Evolutionary conservation across 139 green algal species (phyloP), one percentile per base, ranked within the genome.

Genomic region (Ulvella scutata): DNA sequence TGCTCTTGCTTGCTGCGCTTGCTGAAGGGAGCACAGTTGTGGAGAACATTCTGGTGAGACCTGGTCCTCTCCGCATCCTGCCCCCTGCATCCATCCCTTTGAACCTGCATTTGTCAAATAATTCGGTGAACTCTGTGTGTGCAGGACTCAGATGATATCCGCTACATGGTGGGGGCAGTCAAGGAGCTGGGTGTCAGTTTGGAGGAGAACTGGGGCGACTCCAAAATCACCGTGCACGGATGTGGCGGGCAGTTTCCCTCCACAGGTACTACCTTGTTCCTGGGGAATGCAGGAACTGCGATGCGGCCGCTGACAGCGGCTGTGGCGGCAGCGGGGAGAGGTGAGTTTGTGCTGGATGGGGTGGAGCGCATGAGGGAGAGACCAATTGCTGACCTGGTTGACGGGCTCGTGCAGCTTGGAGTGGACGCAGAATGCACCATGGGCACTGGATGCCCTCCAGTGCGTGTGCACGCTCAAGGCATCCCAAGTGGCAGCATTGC

Each of bases 201-300:
- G 21, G 83, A 91, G 60, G 91, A 96, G 80, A 81, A 93, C 60
- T 92, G 92, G 85, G 86, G 76, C 28, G 76, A 87, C 40, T 72
- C 79, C 4, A 75, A 86, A 37, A 88, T 92, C 72, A 76, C 89
- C 4, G 88, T 96, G 35, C 62, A 84, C 61, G 85, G 74, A 43
- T 61, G 35, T 29, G 38, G 31, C 6, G 73, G 40, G 3, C 3
- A 21, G 0, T 72, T 73, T 6, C 62, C 40, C 40, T 40, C 37
- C 2, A n/a, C 59, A 37, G 83, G 85, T 33, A 84, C 78, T 0
- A 86, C 96, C 75, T 87, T 99, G 37, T 98, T 96, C 80, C 87
- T 99, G 26, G 95, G 95, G 75, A 99, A 99, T 76, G 95, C 95
- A 20, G 95, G 95, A 31, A 99, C 95, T 3, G 95, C 95, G 44